Conservation (phyloP, 192 early-diverging fungal species). For the Coemansia sp. region DNA sequence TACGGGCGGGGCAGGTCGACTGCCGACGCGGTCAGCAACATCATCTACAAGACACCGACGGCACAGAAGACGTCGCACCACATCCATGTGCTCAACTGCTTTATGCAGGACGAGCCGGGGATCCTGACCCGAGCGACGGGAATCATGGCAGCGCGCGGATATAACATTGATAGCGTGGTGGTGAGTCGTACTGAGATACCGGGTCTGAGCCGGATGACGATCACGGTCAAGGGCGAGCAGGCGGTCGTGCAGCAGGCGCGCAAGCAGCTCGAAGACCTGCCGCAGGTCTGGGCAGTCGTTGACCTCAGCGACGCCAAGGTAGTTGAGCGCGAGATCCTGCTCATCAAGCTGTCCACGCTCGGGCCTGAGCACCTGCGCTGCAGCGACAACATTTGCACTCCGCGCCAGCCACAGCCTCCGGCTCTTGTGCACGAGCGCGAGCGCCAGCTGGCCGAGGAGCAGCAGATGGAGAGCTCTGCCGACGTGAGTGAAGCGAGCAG, state of each 20-base stretch:
- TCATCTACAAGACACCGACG: constrained; percentile 51
- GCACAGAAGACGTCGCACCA: constrained; percentile 48
- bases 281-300: constrained; percentile 93
- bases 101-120: constrained; percentile 87
- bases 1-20: constrained; percentile 29
- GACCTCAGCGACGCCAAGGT: constrained; percentile 87
- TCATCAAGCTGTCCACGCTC: constrained; percentile 90
- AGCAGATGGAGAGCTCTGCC: constrained; percentile 10
- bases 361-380: constrained; percentile 57
- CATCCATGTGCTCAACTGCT: constrained; percentile 84
- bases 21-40: constrained; percentile 45
- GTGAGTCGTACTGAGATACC: constrained; percentile 94
- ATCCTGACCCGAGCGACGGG: constrained; percentile 76
- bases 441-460: constrained; percentile 25
- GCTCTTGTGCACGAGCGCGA: constrained; percentile 28
- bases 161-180: constrained; percentile 97
- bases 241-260: constrained; percentile 85
- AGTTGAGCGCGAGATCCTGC: constrained; percentile 88
- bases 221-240: constrained; percentile 84
- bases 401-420: constrained; percentile 37
- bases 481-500: constrained; percentile 14
- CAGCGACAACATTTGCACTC: constrained; percentile 42
- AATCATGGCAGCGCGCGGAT: constrained; percentile 87
- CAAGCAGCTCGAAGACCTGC: constrained; percentile 92
- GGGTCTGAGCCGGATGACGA: constrained; percentile 90